Percentiles rank a stretch among this genome's conserved stretches.
Conservation (phyloP, 164 flowering plant genomes). For the Stephania cephalantha region DNA sequence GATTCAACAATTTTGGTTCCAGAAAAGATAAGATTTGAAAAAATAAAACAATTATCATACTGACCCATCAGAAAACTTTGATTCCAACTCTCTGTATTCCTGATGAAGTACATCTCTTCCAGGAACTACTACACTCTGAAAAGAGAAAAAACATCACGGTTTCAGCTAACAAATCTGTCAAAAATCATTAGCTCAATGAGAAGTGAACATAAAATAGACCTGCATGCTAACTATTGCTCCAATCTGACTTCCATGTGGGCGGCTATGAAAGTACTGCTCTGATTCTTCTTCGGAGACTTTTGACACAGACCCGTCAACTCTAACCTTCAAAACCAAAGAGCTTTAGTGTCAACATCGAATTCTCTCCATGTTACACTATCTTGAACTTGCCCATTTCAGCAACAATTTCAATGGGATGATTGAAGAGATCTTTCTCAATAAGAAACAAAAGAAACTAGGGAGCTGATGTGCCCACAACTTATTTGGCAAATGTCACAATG, state of each 20-base stretch:
- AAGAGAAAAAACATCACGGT: not conserved
- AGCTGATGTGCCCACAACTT: not conserved
- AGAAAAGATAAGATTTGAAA: not conserved
- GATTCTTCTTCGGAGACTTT: constrained; percentile 87
- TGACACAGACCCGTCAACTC: constrained; percentile 82
- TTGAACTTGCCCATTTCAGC: not conserved
- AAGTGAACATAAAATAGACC: constrained; percentile 20
- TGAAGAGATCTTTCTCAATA: too few relatives aligned
- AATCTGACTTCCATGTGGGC: constrained; percentile 90
- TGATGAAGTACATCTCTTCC: constrained; percentile 62
- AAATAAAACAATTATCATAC: constrained; percentile 16
- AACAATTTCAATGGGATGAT: not conserved
- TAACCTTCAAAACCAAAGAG: constrained; percentile 42
- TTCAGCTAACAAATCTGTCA: not conserved
- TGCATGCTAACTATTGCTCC: constrained; percentile 89
- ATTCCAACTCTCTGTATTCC: constrained; percentile 60
- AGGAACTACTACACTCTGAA: constrained; percentile 75
- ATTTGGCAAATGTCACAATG: not conserved
- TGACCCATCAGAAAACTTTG: constrained; percentile 70
- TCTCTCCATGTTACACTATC: not conserved
- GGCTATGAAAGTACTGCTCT: constrained; percentile 82
- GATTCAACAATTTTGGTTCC: not conserved
- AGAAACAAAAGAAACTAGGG: not conserved
- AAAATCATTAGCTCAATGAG: not conserved
- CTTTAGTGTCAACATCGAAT: not conserved